Evolutionary conservation across 306 rosid species (phyloP).

Genomic region (Datisca glomerata): DNA sequence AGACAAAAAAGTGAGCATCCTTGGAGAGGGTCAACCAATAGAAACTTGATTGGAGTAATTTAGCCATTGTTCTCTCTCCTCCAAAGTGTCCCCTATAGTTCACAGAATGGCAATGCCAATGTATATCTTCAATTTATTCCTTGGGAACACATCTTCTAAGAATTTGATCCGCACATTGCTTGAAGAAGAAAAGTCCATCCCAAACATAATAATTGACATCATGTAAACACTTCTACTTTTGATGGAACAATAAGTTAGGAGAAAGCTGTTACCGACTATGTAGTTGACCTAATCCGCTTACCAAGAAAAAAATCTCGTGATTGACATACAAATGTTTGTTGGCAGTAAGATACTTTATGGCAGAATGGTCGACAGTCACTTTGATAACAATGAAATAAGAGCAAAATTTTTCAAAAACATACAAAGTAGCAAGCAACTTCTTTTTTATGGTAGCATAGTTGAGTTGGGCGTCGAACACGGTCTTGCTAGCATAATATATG

Average conservation of each 20-base stretch:
- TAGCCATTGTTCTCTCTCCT: not conserved
- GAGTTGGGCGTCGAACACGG: not conserved
- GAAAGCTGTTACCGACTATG: not conserved
- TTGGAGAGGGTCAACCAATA: not conserved
- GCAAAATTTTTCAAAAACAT: too few species aligned
- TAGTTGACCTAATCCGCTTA: not conserved
- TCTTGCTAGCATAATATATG: not conserved
- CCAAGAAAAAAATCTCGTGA: not conserved
- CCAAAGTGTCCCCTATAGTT: not conserved
- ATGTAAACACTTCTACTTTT: not conserved
- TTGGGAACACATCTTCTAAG: not conserved
- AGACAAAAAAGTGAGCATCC: not conserved
- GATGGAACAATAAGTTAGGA: not conserved
- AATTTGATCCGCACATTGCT: not conserved
- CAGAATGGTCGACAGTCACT: not conserved
- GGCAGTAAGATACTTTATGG: not conserved
- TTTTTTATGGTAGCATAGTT: not conserved
- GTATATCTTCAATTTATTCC: not conserved
- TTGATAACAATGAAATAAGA: not conserved
- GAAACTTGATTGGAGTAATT: not conserved
- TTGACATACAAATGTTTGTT: too few species aligned
- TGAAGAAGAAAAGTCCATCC: not conserved
- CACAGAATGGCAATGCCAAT: not conserved
- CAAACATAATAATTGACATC: not conserved
- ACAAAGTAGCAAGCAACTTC: too few species aligned